Percentiles rank a stretch among this genome's conserved stretches.
Evolutionary conservation across 2,329 filamentous ascomycete species (phyloP).

Genomic region (Ophiostoma sp.): DNA sequence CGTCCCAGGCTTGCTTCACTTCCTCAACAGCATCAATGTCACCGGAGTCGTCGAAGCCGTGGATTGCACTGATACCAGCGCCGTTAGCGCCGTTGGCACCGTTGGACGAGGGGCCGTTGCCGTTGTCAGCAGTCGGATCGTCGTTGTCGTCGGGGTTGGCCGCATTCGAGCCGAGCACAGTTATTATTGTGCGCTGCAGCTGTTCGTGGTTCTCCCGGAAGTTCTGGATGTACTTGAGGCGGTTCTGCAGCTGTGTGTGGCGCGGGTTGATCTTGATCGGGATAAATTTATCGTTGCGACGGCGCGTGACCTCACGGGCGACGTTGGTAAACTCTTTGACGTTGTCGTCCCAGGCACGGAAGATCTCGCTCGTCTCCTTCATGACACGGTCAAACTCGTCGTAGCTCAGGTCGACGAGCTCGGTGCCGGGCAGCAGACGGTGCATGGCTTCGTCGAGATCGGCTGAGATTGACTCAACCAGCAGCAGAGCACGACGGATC

Average conservation of each 20-base stretch:
- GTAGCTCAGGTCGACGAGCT: constrained; percentile 88
- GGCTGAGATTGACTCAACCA: constrained; percentile 95
- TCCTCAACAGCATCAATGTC: constrained; percentile 97
- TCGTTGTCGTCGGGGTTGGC: constrained; percentile 27
- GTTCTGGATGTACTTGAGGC: constrained; percentile 86
- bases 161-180: constrained; percentile 78
- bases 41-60: constrained; percentile 76
- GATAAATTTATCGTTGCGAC: constrained; percentile 95
- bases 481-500: constrained; percentile 78
- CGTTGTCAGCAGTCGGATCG: constrained; percentile 14
- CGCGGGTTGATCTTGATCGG: constrained; percentile 91
- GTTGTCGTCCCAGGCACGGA: constrained; percentile 89
- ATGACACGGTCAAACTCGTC: constrained; percentile 83
- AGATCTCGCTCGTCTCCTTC: constrained; percentile 76
- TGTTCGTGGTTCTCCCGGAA: constrained; percentile 98
- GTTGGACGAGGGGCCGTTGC: neutral
- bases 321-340: constrained; percentile 98
- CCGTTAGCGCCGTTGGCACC: constrained; percentile 40
- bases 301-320: constrained; percentile 86
- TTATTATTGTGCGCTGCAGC: constrained; percentile 90
- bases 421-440: constrained; percentile 74
- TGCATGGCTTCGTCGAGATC: constrained; percentile 87
- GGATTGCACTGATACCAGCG: constrained; percentile 47
- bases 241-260: constrained; percentile 82
- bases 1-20: constrained; percentile 89